These are phyloP conservation scores for Ustilago shanxiensis DNA, from an alignment of 1,284 basidiomycete species.

Conservation along the genomic window DNA sequence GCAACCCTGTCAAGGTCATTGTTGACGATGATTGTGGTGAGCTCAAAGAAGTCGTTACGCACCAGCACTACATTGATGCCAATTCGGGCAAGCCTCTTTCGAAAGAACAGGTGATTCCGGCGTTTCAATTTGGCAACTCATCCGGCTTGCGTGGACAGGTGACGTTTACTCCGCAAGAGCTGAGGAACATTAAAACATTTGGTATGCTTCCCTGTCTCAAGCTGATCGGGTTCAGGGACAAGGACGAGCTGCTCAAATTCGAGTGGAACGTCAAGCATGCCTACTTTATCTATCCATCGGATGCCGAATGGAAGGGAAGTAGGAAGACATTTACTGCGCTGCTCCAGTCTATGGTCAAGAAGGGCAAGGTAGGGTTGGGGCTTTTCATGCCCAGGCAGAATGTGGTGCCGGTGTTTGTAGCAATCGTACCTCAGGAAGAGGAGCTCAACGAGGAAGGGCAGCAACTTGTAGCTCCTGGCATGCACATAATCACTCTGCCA, in stretches of 20 bases:
- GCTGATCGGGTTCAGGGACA: conserved; percentile 87
- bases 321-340: conserved; percentile 91
- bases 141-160: conserved; percentile 73
- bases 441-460: conserved; percentile 78
- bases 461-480: conserved; percentile 85
- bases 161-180: conserved; percentile 86
- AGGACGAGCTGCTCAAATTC: conserved; percentile 76
- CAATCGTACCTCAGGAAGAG: conserved; percentile 82
- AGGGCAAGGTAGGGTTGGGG: conserved; percentile 84
- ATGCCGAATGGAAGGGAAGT: conserved; percentile 88
- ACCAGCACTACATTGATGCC: conserved; percentile 80
- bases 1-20: conserved; percentile 63
- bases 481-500: conserved; percentile 90
- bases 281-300: conserved; percentile 91
- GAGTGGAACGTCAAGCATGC: conserved; percentile 93
- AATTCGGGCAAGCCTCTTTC: conserved; percentile 74
- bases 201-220: conserved; percentile 76
- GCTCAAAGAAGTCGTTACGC: conserved; percentile 54
- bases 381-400: conserved; percentile 81
- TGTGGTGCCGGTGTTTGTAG: conserved; percentile 83
- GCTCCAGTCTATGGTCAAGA: conserved; percentile 83
- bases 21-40: conserved; percentile 58
- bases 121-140: conserved; percentile 62
- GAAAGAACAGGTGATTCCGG: conserved; percentile 75
- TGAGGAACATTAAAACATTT: conserved; percentile 78